These are phyloP conservation scores for Leptomonas pyrrhocoris DNA, from an alignment of 208 protist species.

Conservation along the genomic window DNA sequence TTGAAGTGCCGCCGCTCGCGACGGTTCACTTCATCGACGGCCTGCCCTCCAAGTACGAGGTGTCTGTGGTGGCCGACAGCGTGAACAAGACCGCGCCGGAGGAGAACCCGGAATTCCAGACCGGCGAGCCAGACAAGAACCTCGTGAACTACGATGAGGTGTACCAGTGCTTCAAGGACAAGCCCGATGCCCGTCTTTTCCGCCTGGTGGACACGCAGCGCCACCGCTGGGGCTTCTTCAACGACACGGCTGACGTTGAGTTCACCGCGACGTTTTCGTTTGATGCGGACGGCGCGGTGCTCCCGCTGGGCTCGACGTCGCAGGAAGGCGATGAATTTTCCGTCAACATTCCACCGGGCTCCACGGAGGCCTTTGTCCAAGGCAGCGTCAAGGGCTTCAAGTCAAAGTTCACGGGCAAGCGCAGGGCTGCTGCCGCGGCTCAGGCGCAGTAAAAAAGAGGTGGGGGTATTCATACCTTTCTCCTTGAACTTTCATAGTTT, in stretches of 20 bases:
- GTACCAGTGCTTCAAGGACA: conserved; percentile 70
- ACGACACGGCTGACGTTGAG: conserved; percentile 40
- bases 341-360: conserved; percentile 37
- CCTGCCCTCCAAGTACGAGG: conserved; percentile 56
- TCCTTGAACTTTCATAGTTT: too few relatives aligned
- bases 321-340: conserved; percentile 45
- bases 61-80: conserved; percentile 58
- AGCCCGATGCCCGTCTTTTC: conserved; percentile 68
- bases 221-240: conserved; percentile 70
- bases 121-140: conserved; percentile 45
- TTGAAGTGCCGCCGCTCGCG: conserved; percentile 58
- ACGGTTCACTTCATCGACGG: conserved; percentile 67
- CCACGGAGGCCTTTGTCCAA: conserved; percentile 57
- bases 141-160: conserved; percentile 57
- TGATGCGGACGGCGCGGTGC: conserved; percentile 16
- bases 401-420: conserved; percentile 47
- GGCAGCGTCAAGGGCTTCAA: conserved; percentile 55
- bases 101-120: conserved; percentile 53
- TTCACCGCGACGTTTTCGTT: conserved; percentile 26
- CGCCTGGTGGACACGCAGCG: conserved; percentile 59
- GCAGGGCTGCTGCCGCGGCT: neutral
- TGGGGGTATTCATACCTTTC: too few relatives aligned
- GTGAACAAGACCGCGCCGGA: conserved; percentile 45
- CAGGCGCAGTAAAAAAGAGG: too few relatives aligned
- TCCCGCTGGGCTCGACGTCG: conserved; percentile 12